phyloP scores from a whole-genome alignment of 495 filamentous ascomycete species.

The Aspergillus campestris region DNA sequence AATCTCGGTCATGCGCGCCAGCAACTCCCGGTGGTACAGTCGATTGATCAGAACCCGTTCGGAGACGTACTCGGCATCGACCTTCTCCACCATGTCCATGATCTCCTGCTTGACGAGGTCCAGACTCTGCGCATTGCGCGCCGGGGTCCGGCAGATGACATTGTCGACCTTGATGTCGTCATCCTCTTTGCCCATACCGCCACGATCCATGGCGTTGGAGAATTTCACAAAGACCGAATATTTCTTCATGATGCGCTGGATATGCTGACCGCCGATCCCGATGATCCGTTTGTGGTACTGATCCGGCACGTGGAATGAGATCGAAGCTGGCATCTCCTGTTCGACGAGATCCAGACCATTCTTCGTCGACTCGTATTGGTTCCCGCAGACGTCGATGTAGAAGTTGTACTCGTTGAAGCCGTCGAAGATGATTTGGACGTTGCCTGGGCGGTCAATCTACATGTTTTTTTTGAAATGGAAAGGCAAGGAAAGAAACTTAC shows the following conservation, averaged over 20 bases:
- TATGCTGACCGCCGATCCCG: conserved; percentile 95
- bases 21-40: conserved; percentile 87
- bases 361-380: conserved; percentile 84
- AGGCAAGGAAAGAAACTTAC: conserved; percentile 31
- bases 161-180: conserved; percentile 99
- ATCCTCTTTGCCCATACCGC: conserved; percentile 86
- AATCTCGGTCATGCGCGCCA: conserved; percentile 76
- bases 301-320: conserved; percentile 99
- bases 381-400: conserved; percentile 94
- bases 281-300: conserved; percentile 99
- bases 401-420: conserved; percentile 99
- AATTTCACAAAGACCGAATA: conserved; percentile 99
- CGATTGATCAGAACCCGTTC: conserved; percentile 90
- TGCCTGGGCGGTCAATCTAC: conserved; percentile 40
- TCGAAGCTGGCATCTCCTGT: conserved; percentile 97
- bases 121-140: conserved; percentile 90
- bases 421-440: conserved; percentile 98
- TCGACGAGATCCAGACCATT: conserved; percentile 87
- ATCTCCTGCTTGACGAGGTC: conserved; percentile 98
- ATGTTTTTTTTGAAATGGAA: background rate
- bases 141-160: conserved; percentile 95
- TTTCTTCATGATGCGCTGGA: conserved; percentile 99
- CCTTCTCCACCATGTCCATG: conserved; percentile 98
- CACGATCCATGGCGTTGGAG: conserved; percentile 98
- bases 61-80: conserved; percentile 90